These are phyloP conservation scores for Solanum dulcamara DNA, from an alignment of 257 asterid species.

Conservation along the genomic window DNA sequence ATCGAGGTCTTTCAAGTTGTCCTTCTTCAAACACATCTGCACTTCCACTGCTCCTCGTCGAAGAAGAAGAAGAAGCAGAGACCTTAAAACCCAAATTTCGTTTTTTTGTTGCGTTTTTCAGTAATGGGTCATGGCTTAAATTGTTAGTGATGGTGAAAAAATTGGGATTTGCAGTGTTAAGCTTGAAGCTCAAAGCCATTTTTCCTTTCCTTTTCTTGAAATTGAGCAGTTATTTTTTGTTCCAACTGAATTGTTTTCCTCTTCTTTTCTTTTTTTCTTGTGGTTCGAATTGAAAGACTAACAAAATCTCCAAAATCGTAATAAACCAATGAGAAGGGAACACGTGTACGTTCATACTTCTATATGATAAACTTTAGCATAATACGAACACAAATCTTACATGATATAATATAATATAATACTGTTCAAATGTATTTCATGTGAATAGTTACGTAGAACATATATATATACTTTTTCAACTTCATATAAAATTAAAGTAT, in stretches of 20 bases:
- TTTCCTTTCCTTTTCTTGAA: neutral
- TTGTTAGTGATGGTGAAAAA: constrained; percentile 3
- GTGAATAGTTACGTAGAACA: too few relatives aligned
- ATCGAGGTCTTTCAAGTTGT: constrained; percentile 58
- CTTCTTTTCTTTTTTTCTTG: neutral
- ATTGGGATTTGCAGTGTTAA: constrained; percentile 12
- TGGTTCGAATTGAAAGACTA: neutral
- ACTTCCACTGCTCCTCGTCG: constrained; percentile 21
- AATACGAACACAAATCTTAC: too few relatives aligned
- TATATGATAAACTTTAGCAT: neutral
- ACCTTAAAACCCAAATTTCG: constrained; percentile 1
- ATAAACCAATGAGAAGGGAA: neutral
- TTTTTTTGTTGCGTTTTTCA: constrained; percentile 15
- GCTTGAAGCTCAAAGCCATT: constrained; percentile 45
- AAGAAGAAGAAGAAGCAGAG: constrained; percentile 20
- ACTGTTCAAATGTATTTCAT: too few relatives aligned
- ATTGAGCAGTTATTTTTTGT: neutral
- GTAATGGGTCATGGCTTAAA: constrained; percentile 3
- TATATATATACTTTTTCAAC: too few relatives aligned
- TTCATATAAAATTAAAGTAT: too few relatives aligned
- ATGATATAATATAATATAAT: too few relatives aligned
- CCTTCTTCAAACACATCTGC: constrained; percentile 55
- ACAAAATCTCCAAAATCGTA: neutral
- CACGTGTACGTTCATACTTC: neutral
- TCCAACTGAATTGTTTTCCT: neutral